A percentile compares a stretch with the other conserved stretches of the same genome.
phyloP scores from a whole-genome alignment of 2,329 filamentous ascomycete genomes.

The Ceratocystis smalleyi region DNA sequence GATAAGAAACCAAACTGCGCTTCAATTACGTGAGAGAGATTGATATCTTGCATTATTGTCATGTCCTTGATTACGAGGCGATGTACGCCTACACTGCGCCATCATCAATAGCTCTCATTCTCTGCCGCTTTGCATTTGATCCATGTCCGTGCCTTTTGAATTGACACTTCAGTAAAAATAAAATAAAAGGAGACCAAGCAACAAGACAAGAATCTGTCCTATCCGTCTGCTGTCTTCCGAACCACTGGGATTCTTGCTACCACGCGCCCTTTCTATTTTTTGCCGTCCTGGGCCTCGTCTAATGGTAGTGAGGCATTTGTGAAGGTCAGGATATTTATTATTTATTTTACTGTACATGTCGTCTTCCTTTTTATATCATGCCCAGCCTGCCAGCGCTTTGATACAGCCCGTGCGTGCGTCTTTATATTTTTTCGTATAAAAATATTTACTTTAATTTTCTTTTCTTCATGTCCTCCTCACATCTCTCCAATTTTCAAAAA shows the following conservation, averaged over 20 bases:
- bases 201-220: background rate
- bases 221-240: background rate
- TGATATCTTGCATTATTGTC: too few species aligned
- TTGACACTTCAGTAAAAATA: background rate
- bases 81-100: too few species aligned
- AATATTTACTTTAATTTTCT: background rate
- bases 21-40: too few species aligned
- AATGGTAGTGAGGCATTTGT: background rate
- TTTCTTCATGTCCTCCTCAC: background rate
- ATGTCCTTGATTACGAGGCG: too few species aligned
- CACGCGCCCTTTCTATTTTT: background rate
- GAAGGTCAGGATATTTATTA: background rate
- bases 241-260: slow-evolving; percentile 1
- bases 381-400: background rate
- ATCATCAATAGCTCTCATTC: too few species aligned
- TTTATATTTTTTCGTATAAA: background rate
- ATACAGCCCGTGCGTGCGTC: background rate
- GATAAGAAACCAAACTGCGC: background rate
- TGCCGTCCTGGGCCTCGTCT: background rate
- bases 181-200: background rate
- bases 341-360: background rate
- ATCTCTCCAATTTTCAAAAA: background rate
- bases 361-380: background rate
- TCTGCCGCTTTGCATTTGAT: background rate
- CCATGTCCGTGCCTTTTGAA: background rate